These are phyloP conservation scores for Metschnikowia aberdeeniae DNA, from an alignment of 805 yeast species.

Conservation along the genomic window DNA sequence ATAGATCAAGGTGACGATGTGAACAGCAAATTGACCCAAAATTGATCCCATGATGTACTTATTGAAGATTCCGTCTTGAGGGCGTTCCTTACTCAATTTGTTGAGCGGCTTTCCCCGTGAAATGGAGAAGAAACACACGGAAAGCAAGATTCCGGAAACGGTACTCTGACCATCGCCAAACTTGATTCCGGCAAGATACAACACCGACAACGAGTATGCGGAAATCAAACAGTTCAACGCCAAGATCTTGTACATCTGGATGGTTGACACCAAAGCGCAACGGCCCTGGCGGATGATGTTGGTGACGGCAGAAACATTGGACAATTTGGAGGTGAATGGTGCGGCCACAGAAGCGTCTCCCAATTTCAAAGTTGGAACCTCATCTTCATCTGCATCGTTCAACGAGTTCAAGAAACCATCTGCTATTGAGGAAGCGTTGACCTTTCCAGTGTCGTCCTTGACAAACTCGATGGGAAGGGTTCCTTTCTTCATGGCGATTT, in stretches of 20 bases:
- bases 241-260: conserved; percentile 97
- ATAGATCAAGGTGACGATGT: conserved; percentile 75
- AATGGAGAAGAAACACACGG: conserved; percentile 92
- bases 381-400: conserved; percentile 55
- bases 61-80: conserved; percentile 96
- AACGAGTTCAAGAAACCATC: conserved; percentile 58
- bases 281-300: conserved; percentile 96
- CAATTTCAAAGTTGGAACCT: conserved; percentile 87
- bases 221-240: conserved; percentile 96
- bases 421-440: conserved; percentile 35
- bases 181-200: conserved; percentile 95
- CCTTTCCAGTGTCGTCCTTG: conserved; percentile 18
- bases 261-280: conserved; percentile 93
- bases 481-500: conserved; percentile 43
- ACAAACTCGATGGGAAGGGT: conserved; percentile 18
- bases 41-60: conserved; percentile 96
- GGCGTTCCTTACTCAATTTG: conserved; percentile 87
- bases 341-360: conserved; percentile 99
- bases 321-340: conserved; percentile 92
- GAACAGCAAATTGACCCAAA: conserved; percentile 93
- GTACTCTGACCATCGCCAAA: conserved; percentile 99
- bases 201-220: conserved; percentile 91
- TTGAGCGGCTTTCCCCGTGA: conserved; percentile 91
- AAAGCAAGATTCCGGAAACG: conserved; percentile 84
- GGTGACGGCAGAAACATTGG: conserved; percentile 89